Evolutionary conservation across 805 yeast species (phyloP), one percentile per base, ranked within the genome.

Genomic region (Myxozyma kluyveri): DNA sequence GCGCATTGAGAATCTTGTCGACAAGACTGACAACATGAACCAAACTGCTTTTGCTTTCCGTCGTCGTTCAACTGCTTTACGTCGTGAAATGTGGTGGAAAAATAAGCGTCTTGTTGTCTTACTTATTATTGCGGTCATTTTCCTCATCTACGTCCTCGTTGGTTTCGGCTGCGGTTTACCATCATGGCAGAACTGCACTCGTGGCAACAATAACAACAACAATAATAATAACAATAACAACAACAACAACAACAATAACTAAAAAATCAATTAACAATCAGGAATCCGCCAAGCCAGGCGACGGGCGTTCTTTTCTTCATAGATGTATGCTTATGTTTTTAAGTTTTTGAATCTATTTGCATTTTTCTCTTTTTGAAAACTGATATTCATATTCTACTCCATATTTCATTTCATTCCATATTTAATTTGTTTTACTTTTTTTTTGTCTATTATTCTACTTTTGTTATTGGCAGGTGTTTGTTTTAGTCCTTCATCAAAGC

Each of bases 11-110:
- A 68, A 78, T 36, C 73, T 88, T 57, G 91, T 88, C 27, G 86
- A 83, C 66, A 88, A 88, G 66, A 88, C 96, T 1, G 84, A 85
- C 56, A 75, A 81, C 47, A 75, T 88, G 67, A 86, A 82, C 59
- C 75, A 78, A 36, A 79, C 80, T 32, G 80, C 93, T 6, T 77
- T 74, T 69, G 76, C 83, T 24, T 88, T 88, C 66, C 81, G 87
- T 59, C 80, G 83, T 57, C 76, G 81, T 53, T 84, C 95, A 0
- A 79, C 76, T 22, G 73, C 76, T 47, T 76, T 86, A 32, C 80
- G 80, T 60, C 72, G 86, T 35, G 76, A 75, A 54, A 75, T 86
- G 78, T 85, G 95, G 90, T 77, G 61, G 61, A 58, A 57, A 32
- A 56, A 56, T 38, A 56, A 38, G 42, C 47, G 49, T 21, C 49